Conservation (phyloP, 495 filamentous ascomycete species). For the Niebla homalea region DNA sequence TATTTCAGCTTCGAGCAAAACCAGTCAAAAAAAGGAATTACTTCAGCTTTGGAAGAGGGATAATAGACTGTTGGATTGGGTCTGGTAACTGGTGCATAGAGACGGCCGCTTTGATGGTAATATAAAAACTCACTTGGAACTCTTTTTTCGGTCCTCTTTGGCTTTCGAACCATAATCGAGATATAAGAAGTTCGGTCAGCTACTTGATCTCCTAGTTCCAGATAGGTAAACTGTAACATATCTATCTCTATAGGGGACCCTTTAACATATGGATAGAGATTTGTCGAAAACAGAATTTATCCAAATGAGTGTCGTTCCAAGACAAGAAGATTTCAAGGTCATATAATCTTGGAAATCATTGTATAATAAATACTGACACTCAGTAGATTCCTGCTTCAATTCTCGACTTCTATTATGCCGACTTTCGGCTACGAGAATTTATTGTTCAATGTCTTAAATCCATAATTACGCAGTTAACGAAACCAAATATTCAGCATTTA, state of each 20-base stretch:
- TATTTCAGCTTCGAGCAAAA: not conserved
- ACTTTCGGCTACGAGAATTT: conserved; percentile 15
- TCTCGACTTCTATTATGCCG: conserved; percentile 3
- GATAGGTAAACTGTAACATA: not conserved
- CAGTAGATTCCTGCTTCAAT: not conserved
- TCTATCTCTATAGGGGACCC: not conserved
- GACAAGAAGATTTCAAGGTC: not conserved
- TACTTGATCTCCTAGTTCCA: too few relatives aligned
- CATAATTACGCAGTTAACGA: not conserved
- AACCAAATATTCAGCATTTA: not conserved
- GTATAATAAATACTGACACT: not conserved
- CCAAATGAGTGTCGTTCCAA: not conserved
- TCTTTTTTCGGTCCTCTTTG: too few relatives aligned
- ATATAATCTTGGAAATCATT: not conserved
- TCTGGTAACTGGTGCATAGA: too few relatives aligned
- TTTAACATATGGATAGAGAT: not conserved
- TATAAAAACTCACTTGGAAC: too few relatives aligned
- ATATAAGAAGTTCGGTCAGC: too few relatives aligned
- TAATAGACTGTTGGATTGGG: not conserved
- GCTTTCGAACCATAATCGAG: too few relatives aligned
- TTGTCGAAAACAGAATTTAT: not conserved
- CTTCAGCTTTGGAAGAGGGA: not conserved
- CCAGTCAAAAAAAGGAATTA: not conserved
- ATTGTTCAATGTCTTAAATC: not conserved
- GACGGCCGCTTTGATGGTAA: too few relatives aligned